Evolutionary conservation across 2,329 filamentous ascomycete genomes (phyloP), one percentile per base, ranked within the genome.

Genomic region (Colletotrichum lentis): DNA sequence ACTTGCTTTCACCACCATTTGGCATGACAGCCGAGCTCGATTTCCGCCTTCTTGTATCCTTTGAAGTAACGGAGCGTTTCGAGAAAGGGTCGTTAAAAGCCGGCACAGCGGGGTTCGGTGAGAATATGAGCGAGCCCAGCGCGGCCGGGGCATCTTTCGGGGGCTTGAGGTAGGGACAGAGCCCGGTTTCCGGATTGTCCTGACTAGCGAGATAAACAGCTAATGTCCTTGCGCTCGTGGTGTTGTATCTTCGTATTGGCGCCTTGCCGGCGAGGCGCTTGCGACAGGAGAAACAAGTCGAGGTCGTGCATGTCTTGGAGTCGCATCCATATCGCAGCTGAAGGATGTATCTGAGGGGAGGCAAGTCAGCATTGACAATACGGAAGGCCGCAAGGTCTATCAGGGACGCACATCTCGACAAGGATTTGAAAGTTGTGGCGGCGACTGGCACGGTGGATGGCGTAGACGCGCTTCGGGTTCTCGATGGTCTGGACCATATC

Each of bases 251-350:
- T 69, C 93, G 89, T 72, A 93, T 86, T 2, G 93, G 93, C 0
- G 86, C 86, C 71, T 88, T 87, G 41, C 85, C 87, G 31, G 88
- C 85, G 47, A 90, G 80, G 71, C 91, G 86, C 77, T 86, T 91
- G 63, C 91, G 88, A 76, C 88, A 93, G 69, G 90, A 93, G 74
- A 95, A 91, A 80, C 94, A 97, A 16, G 92, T 95, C 16, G 92
- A 80, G 1, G 89, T 95, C 43, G 83, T 83, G 79, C 94, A 97
- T 59, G 84, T 82, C 61, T 84, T 81, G 71, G 86, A 87, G 70
- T 87, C 88, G 76, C 94, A 97, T 71, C 94, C 94, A 71, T 91
- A 86, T 64, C 93, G 88, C n/a, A 97, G 86, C 79, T 97, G 94
- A 41, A 87, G 83, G 57, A 94, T 88, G 75, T 92, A 96, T 73